A percentile compares a stretch with the other conserved stretches of the same genome.
phyloP scores from a whole-genome alignment of 148 eudicot species.

The Salicornia ramosissima region DNA sequence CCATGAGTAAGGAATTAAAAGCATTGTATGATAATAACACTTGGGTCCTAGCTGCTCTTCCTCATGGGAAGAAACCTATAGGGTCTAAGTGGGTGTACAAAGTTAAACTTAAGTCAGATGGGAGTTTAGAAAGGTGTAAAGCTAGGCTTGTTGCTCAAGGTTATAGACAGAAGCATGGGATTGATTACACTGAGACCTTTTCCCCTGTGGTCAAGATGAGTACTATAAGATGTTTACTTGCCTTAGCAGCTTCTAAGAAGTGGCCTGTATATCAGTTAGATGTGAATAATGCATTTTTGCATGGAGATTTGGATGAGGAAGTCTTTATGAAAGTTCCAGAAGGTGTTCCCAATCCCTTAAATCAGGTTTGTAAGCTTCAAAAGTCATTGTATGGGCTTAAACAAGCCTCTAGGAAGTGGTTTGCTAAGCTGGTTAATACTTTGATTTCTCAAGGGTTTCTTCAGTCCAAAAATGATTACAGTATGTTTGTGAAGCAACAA shows the following conservation, averaged over 20 bases:
- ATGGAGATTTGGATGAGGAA: background rate
- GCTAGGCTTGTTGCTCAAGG: background rate
- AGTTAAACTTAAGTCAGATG: background rate
- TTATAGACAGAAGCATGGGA: background rate
- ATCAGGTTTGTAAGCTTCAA: background rate
- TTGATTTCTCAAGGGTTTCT: background rate
- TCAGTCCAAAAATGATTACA: background rate
- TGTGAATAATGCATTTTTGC: no score
- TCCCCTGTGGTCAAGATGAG: background rate
- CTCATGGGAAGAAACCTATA: background rate
- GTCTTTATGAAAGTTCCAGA: background rate
- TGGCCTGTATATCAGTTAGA: background rate
- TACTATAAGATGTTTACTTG: background rate
- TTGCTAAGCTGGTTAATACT: background rate
- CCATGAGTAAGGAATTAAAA: background rate
- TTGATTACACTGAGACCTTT: background rate
- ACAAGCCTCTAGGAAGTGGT: background rate
- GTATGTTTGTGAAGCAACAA: background rate
- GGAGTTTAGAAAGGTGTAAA: no score
- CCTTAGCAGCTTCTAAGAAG: background rate
- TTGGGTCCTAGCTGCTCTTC: background rate
- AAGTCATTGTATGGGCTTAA: background rate
- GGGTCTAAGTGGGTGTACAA: background rate
- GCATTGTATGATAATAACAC: background rate
- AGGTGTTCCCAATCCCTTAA: background rate